phyloP scores from a whole-genome alignment of 192 early-diverging fungal genomes.

The Kickxella alabastrina region DNA sequence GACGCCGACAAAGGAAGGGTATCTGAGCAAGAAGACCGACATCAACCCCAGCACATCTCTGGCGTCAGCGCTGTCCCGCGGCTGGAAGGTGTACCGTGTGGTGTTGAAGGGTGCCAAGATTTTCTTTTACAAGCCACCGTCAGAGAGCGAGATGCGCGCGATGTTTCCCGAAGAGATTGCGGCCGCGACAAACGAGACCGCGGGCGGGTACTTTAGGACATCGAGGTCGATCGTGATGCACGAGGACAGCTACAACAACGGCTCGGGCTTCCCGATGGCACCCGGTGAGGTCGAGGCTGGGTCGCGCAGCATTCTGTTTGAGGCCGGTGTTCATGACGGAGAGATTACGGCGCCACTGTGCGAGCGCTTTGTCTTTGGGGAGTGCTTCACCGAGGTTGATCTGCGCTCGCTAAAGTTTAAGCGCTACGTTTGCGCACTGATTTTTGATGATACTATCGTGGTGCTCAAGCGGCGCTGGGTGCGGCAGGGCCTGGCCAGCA shows the following conservation, averaged over 20 bases:
- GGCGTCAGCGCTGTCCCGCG: constrained; percentile 57
- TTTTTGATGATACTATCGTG: constrained; percentile 65
- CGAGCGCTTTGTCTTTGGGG: constrained; percentile 62
- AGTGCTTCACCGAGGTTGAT: constrained; percentile 65
- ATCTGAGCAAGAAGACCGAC: constrained; percentile 71
- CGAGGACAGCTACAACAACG: constrained; percentile 16
- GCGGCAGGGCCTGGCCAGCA: constrained; percentile 49
- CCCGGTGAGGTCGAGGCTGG: constrained; percentile 59
- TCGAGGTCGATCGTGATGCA: constrained; percentile 27
- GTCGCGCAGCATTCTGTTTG: constrained; percentile 55
- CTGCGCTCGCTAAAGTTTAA: constrained; percentile 58
- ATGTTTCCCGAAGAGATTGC: constrained; percentile 54
- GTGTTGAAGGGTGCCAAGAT: constrained; percentile 69
- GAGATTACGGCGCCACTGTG: constrained; percentile 52
- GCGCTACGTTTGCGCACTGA: constrained; percentile 58
- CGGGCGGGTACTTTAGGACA: constrained; percentile 39
- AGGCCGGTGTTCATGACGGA: constrained; percentile 55
- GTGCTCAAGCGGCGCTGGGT: constrained; percentile 66
- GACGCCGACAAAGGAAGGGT: constrained; percentile 56
- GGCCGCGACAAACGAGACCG: constrained; percentile 47
- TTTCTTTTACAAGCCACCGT: constrained; percentile 67
- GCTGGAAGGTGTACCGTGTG: constrained; percentile 76
- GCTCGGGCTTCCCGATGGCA: constrained; percentile 55
- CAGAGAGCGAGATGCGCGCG: constrained; percentile 55
- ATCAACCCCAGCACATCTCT: constrained; percentile 58